Conservation (phyloP, 1,284 basidiomycete genomes). For the Takashimella tepidaria region DNA sequence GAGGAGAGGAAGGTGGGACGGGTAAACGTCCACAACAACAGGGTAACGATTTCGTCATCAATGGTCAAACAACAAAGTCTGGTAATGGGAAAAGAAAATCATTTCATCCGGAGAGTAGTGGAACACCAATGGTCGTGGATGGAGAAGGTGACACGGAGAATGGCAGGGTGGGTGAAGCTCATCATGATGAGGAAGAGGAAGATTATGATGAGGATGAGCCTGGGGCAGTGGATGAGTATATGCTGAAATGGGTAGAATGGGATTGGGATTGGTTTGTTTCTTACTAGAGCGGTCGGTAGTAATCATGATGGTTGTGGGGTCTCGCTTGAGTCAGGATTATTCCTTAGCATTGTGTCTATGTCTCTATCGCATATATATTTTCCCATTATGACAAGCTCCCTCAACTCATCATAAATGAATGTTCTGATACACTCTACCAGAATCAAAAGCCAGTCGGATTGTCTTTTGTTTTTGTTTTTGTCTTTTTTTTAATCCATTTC, state of each 20-base stretch:
- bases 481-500: no score
- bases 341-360: no score
- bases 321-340: no score
- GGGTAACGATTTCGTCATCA: no score
- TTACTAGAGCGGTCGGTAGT: slow-evolving; percentile 3
- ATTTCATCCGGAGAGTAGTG: not conserved
- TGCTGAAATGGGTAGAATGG: slow-evolving; percentile 68
- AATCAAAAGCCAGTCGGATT: no score
- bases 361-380: no score
- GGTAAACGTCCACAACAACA: not conserved
- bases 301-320: not conserved
- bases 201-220: slow-evolving; percentile 51
- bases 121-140: not conserved
- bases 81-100: not conserved
- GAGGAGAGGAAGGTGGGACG: slow-evolving; percentile 45
- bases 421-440: no score
- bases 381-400: no score
- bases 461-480: no score
- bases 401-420: no score
- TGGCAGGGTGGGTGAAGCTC: slow-evolving; percentile 36
- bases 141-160: not conserved
- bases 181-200: slow-evolving; percentile 29
- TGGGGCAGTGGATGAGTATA: slow-evolving; percentile 66
- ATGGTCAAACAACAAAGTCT: no score
- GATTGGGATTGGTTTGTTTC: slow-evolving; percentile 69